Conservation (phyloP, 2,329 filamentous ascomycete species). For the Calonectria pseudoturangicola region DNA sequence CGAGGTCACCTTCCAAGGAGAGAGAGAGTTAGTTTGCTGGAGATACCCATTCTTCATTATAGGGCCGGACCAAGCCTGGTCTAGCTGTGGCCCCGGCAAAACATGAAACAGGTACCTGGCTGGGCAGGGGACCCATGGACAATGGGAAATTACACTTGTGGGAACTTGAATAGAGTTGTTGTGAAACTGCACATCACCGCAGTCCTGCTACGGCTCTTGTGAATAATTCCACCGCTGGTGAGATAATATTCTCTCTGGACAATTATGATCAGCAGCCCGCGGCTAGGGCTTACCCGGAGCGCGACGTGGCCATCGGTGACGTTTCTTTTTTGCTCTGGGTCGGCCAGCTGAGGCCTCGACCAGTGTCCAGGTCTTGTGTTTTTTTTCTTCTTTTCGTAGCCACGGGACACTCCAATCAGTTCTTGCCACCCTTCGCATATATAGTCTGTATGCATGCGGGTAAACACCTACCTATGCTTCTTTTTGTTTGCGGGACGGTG, state of each 20-base stretch:
- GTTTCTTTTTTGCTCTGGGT: conserved; percentile 19
- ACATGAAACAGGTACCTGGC: conserved; percentile 49
- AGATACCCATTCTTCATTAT: conserved; percentile 7
- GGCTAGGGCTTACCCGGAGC: conserved; percentile 8
- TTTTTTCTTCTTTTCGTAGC: neutral
- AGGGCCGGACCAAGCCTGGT: conserved; percentile 30
- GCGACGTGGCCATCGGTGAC: neutral
- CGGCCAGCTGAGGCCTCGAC: conserved; percentile 1
- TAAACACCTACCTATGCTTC: conserved; percentile 9
- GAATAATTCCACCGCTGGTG: conserved; percentile 21
- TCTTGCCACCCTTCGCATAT: conserved; percentile 3
- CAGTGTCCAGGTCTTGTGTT: neutral
- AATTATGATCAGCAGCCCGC: conserved; percentile 3
- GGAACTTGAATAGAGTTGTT: conserved; percentile 46
- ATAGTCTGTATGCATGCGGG: neutral
- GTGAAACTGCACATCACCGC: conserved; percentile 38
- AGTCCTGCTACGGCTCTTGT: conserved; percentile 9
- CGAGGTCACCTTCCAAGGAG: conserved; percentile 4
- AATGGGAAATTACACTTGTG: conserved; percentile 54
- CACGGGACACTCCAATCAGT: conserved; percentile 2
- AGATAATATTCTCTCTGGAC: neutral
- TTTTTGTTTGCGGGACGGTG: conserved; percentile 35
- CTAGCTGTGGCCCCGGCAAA: conserved; percentile 34
- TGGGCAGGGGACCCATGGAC: conserved; percentile 48
- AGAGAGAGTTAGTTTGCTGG: conserved; percentile 15